Conservation (phyloP, 202 grass and related monocot genomes). For the Brachypodium distachyon region DNA sequence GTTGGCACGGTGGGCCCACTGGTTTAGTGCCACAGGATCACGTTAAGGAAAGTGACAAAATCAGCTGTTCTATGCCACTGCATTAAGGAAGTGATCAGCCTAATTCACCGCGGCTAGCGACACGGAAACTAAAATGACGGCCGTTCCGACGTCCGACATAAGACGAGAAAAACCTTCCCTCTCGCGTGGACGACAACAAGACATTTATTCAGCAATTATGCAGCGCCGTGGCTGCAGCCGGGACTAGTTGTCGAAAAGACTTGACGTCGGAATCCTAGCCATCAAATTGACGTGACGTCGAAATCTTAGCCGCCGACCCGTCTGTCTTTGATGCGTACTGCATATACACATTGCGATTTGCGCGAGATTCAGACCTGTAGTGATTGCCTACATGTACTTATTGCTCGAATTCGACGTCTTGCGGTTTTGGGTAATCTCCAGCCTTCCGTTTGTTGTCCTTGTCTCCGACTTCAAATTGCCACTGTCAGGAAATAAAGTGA, state of each 20-base stretch:
- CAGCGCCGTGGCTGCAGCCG: not conserved
- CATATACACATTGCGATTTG: not conserved
- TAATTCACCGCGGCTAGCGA: no score
- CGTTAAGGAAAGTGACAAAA: no score
- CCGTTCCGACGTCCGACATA: not conserved
- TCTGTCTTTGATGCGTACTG: no score
- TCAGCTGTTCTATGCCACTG: no score
- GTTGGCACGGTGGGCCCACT: no score
- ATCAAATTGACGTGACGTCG: not conserved
- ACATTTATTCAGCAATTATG: not conserved
- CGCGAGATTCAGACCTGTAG: slow-evolving; percentile 8
- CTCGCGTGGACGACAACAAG: no score
- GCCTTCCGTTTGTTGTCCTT: not conserved
- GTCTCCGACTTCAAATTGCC: not conserved
- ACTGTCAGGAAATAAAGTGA: not conserved
- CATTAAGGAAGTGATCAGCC: no score
- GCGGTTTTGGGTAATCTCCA: not conserved
- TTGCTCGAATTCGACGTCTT: not conserved
- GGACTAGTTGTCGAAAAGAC: no score
- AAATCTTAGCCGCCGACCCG: slow-evolving; percentile 1
- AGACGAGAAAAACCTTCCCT: not conserved
- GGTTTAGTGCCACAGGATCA: no score
- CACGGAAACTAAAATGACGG: no score
- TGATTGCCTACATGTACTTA: not conserved
- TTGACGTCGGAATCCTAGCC: not conserved